Base-by-base conservation (phyloP, 1,139 yeast genomes). In the Sugiyamaella xylanicola region DNA sequence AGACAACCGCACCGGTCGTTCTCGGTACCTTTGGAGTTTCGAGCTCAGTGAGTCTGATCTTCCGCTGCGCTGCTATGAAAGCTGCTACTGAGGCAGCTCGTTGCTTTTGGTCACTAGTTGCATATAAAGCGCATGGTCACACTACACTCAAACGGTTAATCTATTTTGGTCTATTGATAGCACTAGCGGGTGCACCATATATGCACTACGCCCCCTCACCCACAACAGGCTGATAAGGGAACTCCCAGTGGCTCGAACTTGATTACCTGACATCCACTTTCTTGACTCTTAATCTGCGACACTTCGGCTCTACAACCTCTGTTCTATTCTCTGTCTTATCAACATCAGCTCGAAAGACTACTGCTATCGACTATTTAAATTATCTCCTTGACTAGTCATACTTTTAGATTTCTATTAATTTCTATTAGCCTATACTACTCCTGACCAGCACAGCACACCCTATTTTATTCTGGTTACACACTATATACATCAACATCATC, bases 131-230 rank as follows among this genome's bases (percentile, higher is more conserved):
- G 40, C 40, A 32, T 45, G 48, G 48, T 45, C 48, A 45, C 48
- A 45, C 48, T 45, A 45, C 48, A n/a, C 40, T 42, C 36, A 22
- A 42, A 42, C 48, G 39, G 48, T 29, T 32, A 32, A 32, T 45
- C 48, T 36, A 45, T 32, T 32, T 43, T 35, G 40, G 48, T 45
- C 48, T 45, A 42, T 42, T 21, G 46, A 42, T 42, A 45, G 48
- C 48, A 45, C 48, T 45, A 45, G 46, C 27, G 21, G 22, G 37
- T n/a, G 37, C 37, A 32, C 37, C 37, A 8, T 32, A n/a, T 32
- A 32, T 11, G 37, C 36, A 32, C 48, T 45, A 45, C 48, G 48
- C 48, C 48, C 36, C 36, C 46, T 42, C 46, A 32, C 37, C 22
- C 29, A 9, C 16, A 37, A 15, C n/a, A 35, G 37, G 43, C 51